Percentiles rank a stretch among this genome's conserved stretches.
Evolutionary conservation across 2,329 filamentous ascomycete species (phyloP).

Genomic region (Fonsecaea multimorphosa): DNA sequence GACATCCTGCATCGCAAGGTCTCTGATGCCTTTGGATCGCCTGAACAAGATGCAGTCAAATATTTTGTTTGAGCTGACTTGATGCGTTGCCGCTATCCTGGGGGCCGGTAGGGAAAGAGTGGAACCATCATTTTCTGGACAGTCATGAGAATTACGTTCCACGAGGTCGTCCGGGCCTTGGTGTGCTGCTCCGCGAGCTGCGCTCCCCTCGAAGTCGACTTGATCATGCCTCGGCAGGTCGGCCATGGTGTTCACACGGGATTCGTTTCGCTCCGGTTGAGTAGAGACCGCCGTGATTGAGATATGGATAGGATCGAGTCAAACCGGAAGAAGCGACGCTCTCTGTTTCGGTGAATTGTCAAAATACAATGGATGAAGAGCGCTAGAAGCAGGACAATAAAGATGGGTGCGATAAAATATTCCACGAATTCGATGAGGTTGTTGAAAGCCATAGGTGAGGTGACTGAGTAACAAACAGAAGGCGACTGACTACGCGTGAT

Average conservation of each 20-base stretch:
- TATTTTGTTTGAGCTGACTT: neutral
- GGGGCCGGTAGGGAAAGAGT: neutral
- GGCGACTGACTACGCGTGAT: neutral
- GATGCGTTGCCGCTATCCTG: neutral
- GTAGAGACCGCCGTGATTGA: constrained; percentile 8
- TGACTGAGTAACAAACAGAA: constrained; percentile 14
- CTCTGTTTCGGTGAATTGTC: constrained; percentile 23
- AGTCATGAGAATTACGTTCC: neutral
- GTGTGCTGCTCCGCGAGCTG: neutral
- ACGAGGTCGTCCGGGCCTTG: neutral
- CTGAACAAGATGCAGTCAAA: constrained; percentile 7
- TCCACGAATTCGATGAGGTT: constrained; percentile 23
- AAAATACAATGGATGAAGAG: constrained; percentile 34
- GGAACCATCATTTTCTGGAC: neutral
- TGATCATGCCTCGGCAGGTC: neutral
- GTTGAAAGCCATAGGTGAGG: constrained; percentile 21
- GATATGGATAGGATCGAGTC: constrained; percentile 23
- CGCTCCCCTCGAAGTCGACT: neutral
- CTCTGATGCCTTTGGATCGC: constrained; percentile 3
- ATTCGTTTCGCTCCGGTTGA: neutral
- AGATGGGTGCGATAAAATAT: constrained; percentile 31
- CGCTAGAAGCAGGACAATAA: constrained; percentile 35
- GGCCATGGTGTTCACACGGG: constrained; percentile 19
- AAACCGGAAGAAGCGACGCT: constrained; percentile 23
- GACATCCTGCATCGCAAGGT: constrained; percentile 4